Evolutionary conservation across 805 yeast species (phyloP).

Genomic region (Soucietia sequanensis): DNA sequence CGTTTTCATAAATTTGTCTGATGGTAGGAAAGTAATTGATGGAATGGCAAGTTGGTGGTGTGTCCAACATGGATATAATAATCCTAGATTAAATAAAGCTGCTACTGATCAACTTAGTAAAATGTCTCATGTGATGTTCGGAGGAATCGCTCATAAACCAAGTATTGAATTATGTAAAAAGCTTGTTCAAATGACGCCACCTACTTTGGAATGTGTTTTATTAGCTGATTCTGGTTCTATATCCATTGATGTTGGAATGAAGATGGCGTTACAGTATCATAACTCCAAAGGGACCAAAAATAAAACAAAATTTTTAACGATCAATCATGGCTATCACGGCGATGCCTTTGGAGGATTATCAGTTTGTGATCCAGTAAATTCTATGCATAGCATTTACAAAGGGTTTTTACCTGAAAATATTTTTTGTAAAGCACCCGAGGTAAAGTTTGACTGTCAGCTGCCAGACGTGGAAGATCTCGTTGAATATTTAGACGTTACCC

Average conservation of each 20-base stretch:
- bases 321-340: conserved; percentile 37
- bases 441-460: conserved; percentile 12
- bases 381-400: conserved; percentile 30
- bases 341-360: conserved; percentile 40
- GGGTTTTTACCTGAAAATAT: conserved; percentile 21
- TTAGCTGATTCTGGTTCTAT: conserved; percentile 19
- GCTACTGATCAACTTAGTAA: conserved; percentile 25
- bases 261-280: conserved; percentile 31
- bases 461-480: conserved; percentile 9
- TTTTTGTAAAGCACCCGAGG: conserved; percentile 23
- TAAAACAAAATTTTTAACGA: conserved; percentile 28
- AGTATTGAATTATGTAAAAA: conserved; percentile 25
- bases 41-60: conserved; percentile 35
- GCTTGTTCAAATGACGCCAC: conserved; percentile 29
- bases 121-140: conserved; percentile 23
- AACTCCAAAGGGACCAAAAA: conserved; percentile 21
- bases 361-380: conserved; percentile 29
- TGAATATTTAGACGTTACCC: conserved; percentile 14
- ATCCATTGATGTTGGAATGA: conserved; percentile 37
- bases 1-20: conserved; percentile 14
- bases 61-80: conserved; percentile 27
- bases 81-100: conserved; percentile 18
- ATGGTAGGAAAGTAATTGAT: conserved; percentile 16
- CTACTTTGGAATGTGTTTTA: conserved; percentile 10
- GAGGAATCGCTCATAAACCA: conserved; percentile 19